These are phyloP conservation scores for Ceratobasidium sp. DNA, from an alignment of 1,284 basidiomycete species.

Conservation along the genomic window DNA sequence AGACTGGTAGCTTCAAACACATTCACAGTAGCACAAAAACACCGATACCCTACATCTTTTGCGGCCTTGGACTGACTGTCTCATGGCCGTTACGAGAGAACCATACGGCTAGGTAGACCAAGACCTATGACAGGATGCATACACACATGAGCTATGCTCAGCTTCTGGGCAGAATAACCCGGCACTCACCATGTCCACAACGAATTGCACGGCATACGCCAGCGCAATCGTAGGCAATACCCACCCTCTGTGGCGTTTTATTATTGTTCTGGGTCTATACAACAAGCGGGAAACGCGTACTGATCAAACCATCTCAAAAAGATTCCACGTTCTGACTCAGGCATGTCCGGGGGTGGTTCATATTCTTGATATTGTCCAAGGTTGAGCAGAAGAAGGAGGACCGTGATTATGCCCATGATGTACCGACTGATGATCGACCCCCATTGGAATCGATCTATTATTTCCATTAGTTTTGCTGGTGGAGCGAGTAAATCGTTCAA, in stretches of 20 bases:
- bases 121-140: no score
- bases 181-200: constrained; percentile 26
- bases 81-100: neutral
- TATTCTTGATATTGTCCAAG: constrained; percentile 5
- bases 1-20: no score
- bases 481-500: neutral
- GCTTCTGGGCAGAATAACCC: no score
- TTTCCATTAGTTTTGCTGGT: neutral
- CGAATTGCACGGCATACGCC: constrained; percentile 16
- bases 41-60: no score
- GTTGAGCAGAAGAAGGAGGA: constrained; percentile 5
- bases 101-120: constrained; percentile 15
- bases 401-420: constrained; percentile 14
- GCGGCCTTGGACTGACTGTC: no score
- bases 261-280: no score
- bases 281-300: neutral
- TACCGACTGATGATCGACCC: constrained; percentile 24
- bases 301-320: neutral
- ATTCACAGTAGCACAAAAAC: no score
- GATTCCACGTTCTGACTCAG: neutral
- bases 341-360: neutral
- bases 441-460: constrained; percentile 31
- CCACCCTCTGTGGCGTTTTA: neutral
- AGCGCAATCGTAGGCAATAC: constrained; percentile 23
- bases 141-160: no score